Evolutionary conservation across 2,329 filamentous ascomycete species (phyloP), one percentile per base, ranked within the genome.

Genomic region (Pyrenophora seminiperda): DNA sequence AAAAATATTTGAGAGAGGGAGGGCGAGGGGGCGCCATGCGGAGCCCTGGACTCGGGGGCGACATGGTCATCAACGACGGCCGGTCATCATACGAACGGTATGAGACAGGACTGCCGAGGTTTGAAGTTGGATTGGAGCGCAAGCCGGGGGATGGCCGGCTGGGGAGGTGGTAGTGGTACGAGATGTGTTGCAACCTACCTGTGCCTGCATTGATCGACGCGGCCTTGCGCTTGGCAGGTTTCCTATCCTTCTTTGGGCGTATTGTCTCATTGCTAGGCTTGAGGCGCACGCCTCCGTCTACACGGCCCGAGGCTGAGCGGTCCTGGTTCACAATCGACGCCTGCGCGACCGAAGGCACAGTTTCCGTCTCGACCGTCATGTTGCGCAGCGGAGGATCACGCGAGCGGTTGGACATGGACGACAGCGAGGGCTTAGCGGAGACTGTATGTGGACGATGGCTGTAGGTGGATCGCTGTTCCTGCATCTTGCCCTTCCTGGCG

Each of bases 301-400:
- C 83, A 14, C 82, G 80, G 15, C 85, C 85, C n/a, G 81, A 74
- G 13, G 66, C 75, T 17, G 77, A 76, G 53, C 83, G 77, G 53
- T 87, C 84, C 36, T 79, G 78, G 29, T 78, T 73, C 19, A 83
- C 83, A 27, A 87, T 86, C 20, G 96, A 79, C 7, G 88, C 85
- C 67, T 96, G 92, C 9, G 92, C 91, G 46, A 97, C 89, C 3
- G 92, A 96, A 34, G 85, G 88, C 30, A 99, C 94, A 0, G 92
- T 96, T 74, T 99, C 94, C 0, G 94, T 97, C 76, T 99, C 94
- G 11, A 97, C 93, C 7, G 91, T 97, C 91, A 99, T 97, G 64
- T 90, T 94, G 67, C 88, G 86, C 49, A 87, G 82, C 29, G 89
- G 88, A n/a, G 85, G 86, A 68, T 96, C 90, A 42, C 54, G 55